A percentile compares a stretch with the other conserved stretches of the same genome.
phyloP scores from a whole-genome alignment of 2,329 filamentous ascomycete species.

The Setomelanomma holmii region DNA sequence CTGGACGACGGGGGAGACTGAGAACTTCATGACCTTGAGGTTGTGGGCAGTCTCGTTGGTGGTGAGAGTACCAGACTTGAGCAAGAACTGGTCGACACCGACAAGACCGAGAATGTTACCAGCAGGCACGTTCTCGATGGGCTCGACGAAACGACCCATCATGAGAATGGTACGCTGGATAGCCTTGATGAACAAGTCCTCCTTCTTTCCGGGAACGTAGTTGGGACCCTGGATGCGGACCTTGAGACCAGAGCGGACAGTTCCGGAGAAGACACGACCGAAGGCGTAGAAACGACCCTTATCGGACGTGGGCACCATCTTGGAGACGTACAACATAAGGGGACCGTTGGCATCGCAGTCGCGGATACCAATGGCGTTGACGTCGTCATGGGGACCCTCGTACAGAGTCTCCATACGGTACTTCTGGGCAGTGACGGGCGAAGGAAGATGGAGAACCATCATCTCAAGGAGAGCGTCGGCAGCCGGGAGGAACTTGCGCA shows the following conservation, averaged over 20 bases:
- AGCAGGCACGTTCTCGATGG: slow-evolving; percentile 97
- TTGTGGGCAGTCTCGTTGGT: slow-evolving; percentile 98
- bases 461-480: slow-evolving; percentile 99
- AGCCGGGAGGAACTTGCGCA: slow-evolving; percentile 98
- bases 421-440: slow-evolving; percentile 91
- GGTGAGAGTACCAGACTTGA: slow-evolving; percentile 99
- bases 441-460: slow-evolving; percentile 99
- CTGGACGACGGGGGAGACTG: slow-evolving; percentile 97
- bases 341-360: slow-evolving; percentile 98
- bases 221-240: slow-evolving; percentile 99
- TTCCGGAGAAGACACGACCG: slow-evolving; percentile 99
- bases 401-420: slow-evolving; percentile 99
- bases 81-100: slow-evolving; percentile 99
- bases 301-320: slow-evolving; percentile 99
- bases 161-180: slow-evolving; percentile 99
- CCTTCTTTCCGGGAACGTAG: slow-evolving; percentile 98
- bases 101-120: slow-evolving; percentile 99
- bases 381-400: slow-evolving; percentile 94
- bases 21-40: slow-evolving; percentile 99
- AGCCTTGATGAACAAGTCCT: slow-evolving; percentile 98
- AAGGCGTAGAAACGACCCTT: slow-evolving; percentile 99
- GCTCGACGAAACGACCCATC: slow-evolving; percentile 99
- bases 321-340: slow-evolving; percentile 99
- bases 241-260: slow-evolving; percentile 96
- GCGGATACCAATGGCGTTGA: slow-evolving; percentile 93